phyloP scores from a whole-genome alignment of 23 red algal species.

The Pyropia haitanensis region DNA sequence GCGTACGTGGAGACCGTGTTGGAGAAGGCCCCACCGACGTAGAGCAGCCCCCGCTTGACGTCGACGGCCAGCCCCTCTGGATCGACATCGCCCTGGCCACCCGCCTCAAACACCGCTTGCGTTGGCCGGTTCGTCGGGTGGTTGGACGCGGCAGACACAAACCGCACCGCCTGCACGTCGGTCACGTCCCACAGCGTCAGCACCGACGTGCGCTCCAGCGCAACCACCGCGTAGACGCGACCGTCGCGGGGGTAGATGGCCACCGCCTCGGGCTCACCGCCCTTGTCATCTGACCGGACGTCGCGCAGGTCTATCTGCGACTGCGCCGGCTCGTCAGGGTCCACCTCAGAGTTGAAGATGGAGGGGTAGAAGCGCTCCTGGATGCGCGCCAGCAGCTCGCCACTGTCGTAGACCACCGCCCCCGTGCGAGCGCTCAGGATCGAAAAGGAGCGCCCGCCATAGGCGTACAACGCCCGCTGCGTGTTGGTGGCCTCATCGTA shows the following conservation, averaged over 20 bases:
- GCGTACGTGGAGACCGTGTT: conserved; percentile 39
- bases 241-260: conserved; percentile 19
- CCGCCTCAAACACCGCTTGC: conserved; percentile 24
- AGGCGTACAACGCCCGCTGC: conserved; percentile 60
- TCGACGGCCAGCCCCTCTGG: conserved; percentile 32
- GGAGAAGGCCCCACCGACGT: conserved; percentile 41
- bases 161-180: conserved; percentile 12
- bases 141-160: conserved; percentile 44
- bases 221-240: conserved; percentile 26
- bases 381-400: conserved; percentile 65
- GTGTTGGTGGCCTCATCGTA: conserved; percentile 43
- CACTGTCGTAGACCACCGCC: conserved; percentile 48
- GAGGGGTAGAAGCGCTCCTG: conserved; percentile 31
- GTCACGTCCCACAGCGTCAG: conserved; percentile 50
- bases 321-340: conserved; percentile 10
- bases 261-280: conserved; percentile 39
- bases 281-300: conserved; percentile 60
- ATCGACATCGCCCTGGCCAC: conserved; percentile 38
- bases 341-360: conserved; percentile 61
- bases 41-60: conserved; percentile 23
- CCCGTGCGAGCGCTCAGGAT: conserved; percentile 27
- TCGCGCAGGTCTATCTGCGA: conserved; percentile 32
- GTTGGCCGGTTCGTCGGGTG: conserved; percentile 29
- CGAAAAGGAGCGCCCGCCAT: conserved; percentile 49
- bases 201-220: conserved; percentile 33